Evolutionary conservation across 768 basidiomycete genomes (phyloP), one percentile per base, ranked within the genome.

Genomic region (Lactarius pseudohatsudake): DNA sequence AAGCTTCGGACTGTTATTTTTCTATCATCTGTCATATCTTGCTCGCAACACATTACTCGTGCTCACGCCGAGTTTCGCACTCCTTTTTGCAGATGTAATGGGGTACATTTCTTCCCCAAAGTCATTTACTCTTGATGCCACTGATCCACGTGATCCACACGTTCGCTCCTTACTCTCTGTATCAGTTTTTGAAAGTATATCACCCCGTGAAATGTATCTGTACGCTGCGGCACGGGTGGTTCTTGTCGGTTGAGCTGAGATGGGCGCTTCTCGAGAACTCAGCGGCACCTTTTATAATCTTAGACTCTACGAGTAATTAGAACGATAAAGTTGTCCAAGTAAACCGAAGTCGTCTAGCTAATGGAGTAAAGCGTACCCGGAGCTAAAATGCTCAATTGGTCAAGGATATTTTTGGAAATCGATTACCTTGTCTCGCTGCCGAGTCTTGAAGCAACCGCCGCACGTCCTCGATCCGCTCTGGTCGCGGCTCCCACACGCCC

Each of bases 371-470:
- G 53, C 6, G 64, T 11, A n/a, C 10, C 10, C 47, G 10, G 22
- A 47, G 10, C 45, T 11, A 47, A 47, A 47, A 47, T 10, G 47
- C 11, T 50, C 47, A 26, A n/a, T 50, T 26, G 22, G 47, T 57
- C 36, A 41, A 5, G 1, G 43, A 38, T 13, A 41, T 11, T 58
- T 59, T 30, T n/a, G 71, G 77, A 61, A 76, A 75, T 11, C 38
- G 1, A 22, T 77, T 69, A 3, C 72, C 73, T 57, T 82, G 81
- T 32, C 81, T 67, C 18, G 40, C 6, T 2, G 80, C 81, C 32
- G 81, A 82, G 64, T 82, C 79, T 9, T 58, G 68, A 43, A 78
- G 66, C 50, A 82, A 66, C 40, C 57, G 62, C 54, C 79, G 74
- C 57, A 82, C 76, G 13, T 81, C 81, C 45, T 65, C 69, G 32